Evolutionary conservation across 345 rosid genomes (phyloP).

Genomic region (Acer yangbiense): DNA sequence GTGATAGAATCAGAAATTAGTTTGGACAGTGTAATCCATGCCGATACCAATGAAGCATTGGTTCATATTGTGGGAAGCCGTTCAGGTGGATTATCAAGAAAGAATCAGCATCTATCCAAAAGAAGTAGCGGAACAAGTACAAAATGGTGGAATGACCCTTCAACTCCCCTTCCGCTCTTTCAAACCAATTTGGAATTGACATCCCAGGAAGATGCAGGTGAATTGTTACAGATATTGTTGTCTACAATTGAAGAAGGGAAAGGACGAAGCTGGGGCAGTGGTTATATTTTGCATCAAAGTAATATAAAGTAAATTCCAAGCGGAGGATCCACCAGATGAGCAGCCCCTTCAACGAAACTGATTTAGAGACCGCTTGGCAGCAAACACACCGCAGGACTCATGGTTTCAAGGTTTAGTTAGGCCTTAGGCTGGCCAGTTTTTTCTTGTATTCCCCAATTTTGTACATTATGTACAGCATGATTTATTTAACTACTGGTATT

Average conservation of each 20-base stretch:
- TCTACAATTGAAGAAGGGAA: slow-evolving; percentile 65
- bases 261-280: slow-evolving; percentile 53
- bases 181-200: slow-evolving; percentile 69
- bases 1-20: slow-evolving; percentile 65
- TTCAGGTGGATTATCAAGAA: slow-evolving; percentile 58
- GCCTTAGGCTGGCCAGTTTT: background rate
- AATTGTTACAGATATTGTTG: slow-evolving; percentile 50
- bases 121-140: slow-evolving; percentile 47
- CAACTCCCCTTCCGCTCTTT: slow-evolving; percentile 64
- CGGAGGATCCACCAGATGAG: background rate
- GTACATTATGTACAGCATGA: background rate
- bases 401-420: background rate
- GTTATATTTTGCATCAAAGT: slow-evolving; percentile 58
- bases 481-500: background rate
- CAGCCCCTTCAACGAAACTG: background rate
- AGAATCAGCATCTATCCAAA: slow-evolving; percentile 55
- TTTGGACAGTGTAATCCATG: slow-evolving; percentile 76
- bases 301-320: slow-evolving; percentile 11
- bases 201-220: slow-evolving; percentile 54
- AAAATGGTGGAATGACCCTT: slow-evolving; percentile 53
- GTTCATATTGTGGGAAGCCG: slow-evolving; percentile 83
- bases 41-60: slow-evolving; percentile 45
- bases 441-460: background rate
- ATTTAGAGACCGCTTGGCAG: background rate
- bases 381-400: background rate